phyloP scores from a whole-genome alignment of 2,329 filamentous ascomycete genomes.

The Arthrobotrys sphaeroides region DNA sequence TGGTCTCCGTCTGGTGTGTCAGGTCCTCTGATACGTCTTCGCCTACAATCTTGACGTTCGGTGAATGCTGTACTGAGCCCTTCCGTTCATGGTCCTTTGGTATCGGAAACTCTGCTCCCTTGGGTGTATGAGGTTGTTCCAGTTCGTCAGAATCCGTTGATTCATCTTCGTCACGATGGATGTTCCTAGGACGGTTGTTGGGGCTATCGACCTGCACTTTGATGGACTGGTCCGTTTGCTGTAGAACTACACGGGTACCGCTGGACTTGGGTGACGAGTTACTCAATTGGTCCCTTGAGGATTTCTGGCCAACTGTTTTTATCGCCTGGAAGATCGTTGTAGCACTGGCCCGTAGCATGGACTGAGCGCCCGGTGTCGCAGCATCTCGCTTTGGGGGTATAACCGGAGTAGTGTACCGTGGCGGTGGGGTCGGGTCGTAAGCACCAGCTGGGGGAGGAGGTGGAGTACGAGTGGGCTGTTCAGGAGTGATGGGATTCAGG shows the following conservation, averaged over 20 bases:
- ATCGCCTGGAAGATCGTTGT: conserved; percentile 47
- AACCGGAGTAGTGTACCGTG: conserved; percentile 46
- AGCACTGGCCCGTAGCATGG: conserved; percentile 38
- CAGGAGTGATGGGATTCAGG: conserved; percentile 25
- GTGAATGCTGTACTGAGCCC: conserved; percentile 21
- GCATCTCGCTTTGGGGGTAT: conserved; percentile 27
- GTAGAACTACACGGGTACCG: conserved; percentile 39
- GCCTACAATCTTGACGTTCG: conserved; percentile 43
- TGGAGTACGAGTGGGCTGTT: conserved; percentile 45
- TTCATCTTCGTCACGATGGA: conserved; percentile 33
- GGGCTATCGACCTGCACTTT: conserved; percentile 27
- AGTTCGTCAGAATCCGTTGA: conserved; percentile 42
- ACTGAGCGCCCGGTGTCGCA: conserved; percentile 31
- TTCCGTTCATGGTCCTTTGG: conserved; percentile 16
- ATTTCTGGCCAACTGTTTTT: conserved; percentile 38
- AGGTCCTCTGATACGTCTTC: conserved; percentile 45
- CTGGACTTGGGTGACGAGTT: conserved; percentile 41
- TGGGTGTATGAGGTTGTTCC: conserved; percentile 42
- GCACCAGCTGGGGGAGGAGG: conserved; percentile 26
- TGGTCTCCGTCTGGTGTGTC: conserved; percentile 23
- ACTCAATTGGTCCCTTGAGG: conserved; percentile 44
- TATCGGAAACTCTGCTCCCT: conserved; percentile 38
- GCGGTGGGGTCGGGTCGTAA: conserved; percentile 6
- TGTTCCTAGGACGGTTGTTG: background rate
- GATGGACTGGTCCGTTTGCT: conserved; percentile 39